Evolutionary conservation across 371 early-diverging fungal genomes (phyloP).

Genomic region (Basidiobolus meristosporus): DNA sequence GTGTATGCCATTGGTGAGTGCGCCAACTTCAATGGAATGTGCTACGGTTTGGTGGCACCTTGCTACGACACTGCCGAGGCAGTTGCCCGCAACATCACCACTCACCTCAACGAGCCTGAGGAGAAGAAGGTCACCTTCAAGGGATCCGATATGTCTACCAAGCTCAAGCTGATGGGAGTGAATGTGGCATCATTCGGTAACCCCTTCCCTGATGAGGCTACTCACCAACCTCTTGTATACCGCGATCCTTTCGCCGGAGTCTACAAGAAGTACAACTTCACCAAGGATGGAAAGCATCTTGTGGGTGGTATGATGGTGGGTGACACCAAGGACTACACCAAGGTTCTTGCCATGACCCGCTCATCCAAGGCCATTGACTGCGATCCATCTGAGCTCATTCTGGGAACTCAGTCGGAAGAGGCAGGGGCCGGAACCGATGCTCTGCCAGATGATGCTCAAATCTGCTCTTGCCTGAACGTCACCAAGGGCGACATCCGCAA

Average conservation of each 20-base stretch:
- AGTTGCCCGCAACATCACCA: conserved; percentile 27
- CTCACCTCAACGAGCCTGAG: conserved; percentile 5
- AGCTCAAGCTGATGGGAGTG: conserved; percentile 42
- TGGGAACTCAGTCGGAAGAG: conserved; percentile 18
- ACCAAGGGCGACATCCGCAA: conserved; percentile 28
- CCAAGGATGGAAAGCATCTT: conserved; percentile 34
- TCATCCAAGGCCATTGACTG: conserved; percentile 19
- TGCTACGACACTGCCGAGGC: conserved; percentile 51
- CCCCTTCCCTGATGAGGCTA: conserved; percentile 23
- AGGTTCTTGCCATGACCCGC: conserved; percentile 24
- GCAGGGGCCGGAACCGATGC: conserved; percentile 17
- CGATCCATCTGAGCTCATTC: conserved; percentile 33
- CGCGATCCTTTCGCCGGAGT: conserved; percentile 33
- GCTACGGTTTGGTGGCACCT: conserved; percentile 41
- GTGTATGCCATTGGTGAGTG: conserved; percentile 48
- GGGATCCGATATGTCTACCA: conserved; percentile 44
- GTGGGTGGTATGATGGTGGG: conserved; percentile 52
- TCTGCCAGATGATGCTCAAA: conserved; percentile 39
- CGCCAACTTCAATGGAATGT: conserved; percentile 19
- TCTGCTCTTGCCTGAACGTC: conserved; percentile 51
- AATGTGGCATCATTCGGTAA: conserved; percentile 51
- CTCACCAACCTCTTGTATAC: conserved; percentile 18
- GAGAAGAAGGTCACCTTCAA: too few relatives aligned
- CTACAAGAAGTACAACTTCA: conserved; percentile 38
- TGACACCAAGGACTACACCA: conserved; percentile 38